phyloP scores from a whole-genome alignment of 352 stramenopile species.

The Pythium apleroticum region DNA sequence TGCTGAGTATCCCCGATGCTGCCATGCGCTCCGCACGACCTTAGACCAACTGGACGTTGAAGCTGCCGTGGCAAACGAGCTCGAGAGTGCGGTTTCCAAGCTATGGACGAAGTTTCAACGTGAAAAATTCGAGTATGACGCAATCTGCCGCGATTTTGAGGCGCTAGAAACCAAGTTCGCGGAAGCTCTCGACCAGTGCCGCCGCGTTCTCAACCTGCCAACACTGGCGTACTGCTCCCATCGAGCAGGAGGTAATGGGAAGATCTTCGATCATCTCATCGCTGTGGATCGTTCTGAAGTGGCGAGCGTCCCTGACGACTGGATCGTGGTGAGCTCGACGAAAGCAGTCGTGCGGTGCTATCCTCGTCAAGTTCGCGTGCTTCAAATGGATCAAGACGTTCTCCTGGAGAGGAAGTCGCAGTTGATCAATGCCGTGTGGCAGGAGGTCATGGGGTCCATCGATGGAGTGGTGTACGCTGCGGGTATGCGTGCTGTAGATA shows the following conservation, averaged over 20 bases:
- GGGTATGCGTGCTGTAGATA: conserved; percentile 41
- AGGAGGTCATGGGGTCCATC: conserved; percentile 35
- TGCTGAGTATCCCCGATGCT: not conserved
- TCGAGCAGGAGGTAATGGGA: conserved; percentile 6
- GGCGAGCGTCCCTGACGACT: conserved; percentile 30
- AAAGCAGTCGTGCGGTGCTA: conserved; percentile 45
- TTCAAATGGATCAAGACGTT: conserved; percentile 37
- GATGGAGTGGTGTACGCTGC: conserved; percentile 40
- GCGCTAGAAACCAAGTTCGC: conserved; percentile 5
- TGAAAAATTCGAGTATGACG: conserved; percentile 1
- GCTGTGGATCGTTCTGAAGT: conserved; percentile 6
- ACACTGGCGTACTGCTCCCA: conserved; percentile 12
- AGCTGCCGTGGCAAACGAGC: not conserved
- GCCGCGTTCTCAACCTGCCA: not conserved
- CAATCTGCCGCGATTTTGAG: not conserved
- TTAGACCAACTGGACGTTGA: not conserved
- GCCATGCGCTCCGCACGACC: not conserved
- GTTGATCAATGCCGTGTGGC: conserved; percentile 41
- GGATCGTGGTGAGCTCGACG: conserved; percentile 50
- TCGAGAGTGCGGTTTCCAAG: not conserved
- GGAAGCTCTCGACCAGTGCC: not conserved
- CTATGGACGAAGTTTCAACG: not conserved
- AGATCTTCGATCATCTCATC: conserved; percentile 9
- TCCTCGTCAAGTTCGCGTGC: conserved; percentile 35
- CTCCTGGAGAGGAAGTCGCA: conserved; percentile 33